Percentiles rank a stretch among this genome's conserved stretches.
phyloP scores from a whole-genome alignment of 202 grass and related monocot genomes.

The Miscanthus sacchariflorus region DNA sequence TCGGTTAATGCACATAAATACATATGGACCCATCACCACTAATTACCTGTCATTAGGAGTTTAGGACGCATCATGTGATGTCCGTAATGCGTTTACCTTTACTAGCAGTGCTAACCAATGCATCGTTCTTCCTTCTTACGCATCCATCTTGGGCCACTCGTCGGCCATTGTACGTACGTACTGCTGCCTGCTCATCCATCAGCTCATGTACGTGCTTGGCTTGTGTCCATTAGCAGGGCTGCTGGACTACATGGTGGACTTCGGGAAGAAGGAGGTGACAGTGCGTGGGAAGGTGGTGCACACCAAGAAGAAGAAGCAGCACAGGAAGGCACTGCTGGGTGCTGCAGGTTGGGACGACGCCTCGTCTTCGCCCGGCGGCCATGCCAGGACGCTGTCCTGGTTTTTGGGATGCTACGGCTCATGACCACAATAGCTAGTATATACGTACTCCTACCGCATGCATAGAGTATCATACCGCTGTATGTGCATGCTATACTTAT shows the following conservation, averaged over 20 bases:
- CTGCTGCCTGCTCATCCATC: not conserved
- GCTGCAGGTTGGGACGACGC: slow-evolving; percentile 16
- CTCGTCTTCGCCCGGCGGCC: not conserved
- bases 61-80: not conserved
- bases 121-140: not conserved
- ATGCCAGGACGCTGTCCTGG: slow-evolving; percentile 53
- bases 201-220: not conserved
- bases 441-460: not conserved
- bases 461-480: not conserved
- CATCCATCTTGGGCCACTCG: not conserved
- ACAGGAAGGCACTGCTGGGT: slow-evolving; percentile 1
- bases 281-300: slow-evolving; percentile 64
- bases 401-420: slow-evolving; percentile 63
- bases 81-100: not conserved
- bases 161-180: not conserved
- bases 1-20: not conserved
- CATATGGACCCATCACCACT: not conserved
- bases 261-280: slow-evolving; percentile 89
- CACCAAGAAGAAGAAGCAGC: slow-evolving; percentile 48
- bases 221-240: slow-evolving; percentile 68
- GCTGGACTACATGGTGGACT: slow-evolving; percentile 97
- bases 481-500: not conserved
- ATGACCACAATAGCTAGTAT: not conserved
- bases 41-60: not conserved
- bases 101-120: not conserved